Base-by-base conservation (phyloP, 805 yeast genomes). In the Hanseniaspora meyeri region DNA sequence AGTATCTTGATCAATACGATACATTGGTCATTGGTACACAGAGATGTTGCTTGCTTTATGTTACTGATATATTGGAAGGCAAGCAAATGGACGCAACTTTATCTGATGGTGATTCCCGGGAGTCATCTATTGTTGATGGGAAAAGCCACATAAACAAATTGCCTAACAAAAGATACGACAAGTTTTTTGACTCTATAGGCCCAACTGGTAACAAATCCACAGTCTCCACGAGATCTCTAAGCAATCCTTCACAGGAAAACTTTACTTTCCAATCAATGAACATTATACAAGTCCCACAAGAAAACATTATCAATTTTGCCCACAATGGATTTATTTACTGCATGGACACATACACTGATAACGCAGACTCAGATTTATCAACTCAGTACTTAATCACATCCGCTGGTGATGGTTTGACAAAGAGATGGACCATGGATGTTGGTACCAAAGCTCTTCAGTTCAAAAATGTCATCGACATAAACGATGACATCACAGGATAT, bases 401-500 rank as follows among this genome's bases (percentile, higher is more conserved):
- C 31, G 95, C 96, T 51, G 97, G 97, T 48, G 97, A 93, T 69
- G 97, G 97, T 0, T 62, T 77, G 9, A 78, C 85, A n/a, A 87
- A 87, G 62, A 66, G 88, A 12, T 91, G 97, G 97, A 77, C 79
- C 0, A 63, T 81, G 31, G 46, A 60, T 5, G 60, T 63, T 5
- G 60, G 60, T 1, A 60, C 61, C 1, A 31, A 29, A 16, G 8
- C 6, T 56, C 60, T 39, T 59, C 43, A 55, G 61, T 56, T 24
- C 60, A 49, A 58, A 38, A 43, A 19, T 12, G 36, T 53, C 11
- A 63, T 39, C 62, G 52, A 20, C 65, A 64, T 49, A 20, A 34
- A 20, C 24, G 20, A 27, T 32, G 49, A 27, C 43, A 49, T 29
- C 9, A 34, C 14, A 17, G 38, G 38, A 20, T 38, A 37, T 19